These are phyloP conservation scores for Favolaschia claudopus DNA, from an alignment of 768 basidiomycete species.

Conservation along the genomic window DNA sequence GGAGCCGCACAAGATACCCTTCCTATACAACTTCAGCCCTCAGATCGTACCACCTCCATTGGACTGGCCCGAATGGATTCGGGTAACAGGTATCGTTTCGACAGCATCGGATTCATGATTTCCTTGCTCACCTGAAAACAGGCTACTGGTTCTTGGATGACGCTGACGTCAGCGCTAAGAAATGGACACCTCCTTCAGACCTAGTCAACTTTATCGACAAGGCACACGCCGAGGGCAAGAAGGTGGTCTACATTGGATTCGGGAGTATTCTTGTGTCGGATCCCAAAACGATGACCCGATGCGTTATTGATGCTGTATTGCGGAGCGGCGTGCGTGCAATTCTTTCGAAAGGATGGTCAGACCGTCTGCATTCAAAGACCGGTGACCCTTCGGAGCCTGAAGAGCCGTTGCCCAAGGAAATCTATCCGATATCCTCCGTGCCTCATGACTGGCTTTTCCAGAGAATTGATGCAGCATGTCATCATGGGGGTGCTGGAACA, in stretches of 20 bases:
- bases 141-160: slow-evolving; percentile 98
- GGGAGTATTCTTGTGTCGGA: slow-evolving; percentile 98
- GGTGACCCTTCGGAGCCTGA: slow-evolving; percentile 67
- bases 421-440: slow-evolving; percentile 84
- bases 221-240: slow-evolving; percentile 79
- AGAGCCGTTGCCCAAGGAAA: slow-evolving; percentile 77
- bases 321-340: slow-evolving; percentile 91
- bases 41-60: slow-evolving; percentile 89
- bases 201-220: slow-evolving; percentile 84
- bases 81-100: slow-evolving; percentile 72
- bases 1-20: slow-evolving; percentile 97
- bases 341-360: slow-evolving; percentile 98
- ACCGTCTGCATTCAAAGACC: slow-evolving; percentile 77
- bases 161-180: slow-evolving; percentile 86
- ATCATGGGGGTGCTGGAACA: slow-evolving; percentile 97
- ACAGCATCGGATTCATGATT: background rate
- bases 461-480: slow-evolving; percentile 78
- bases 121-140: slow-evolving; percentile 33
- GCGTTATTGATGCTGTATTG: slow-evolving; percentile 87
- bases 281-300: slow-evolving; percentile 90
- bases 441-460: slow-evolving; percentile 98
- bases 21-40: slow-evolving; percentile 97
- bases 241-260: slow-evolving; percentile 97
- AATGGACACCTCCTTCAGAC: slow-evolving; percentile 87
- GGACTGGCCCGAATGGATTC: slow-evolving; percentile 99